phyloP scores from a whole-genome alignment of 2,329 filamentous ascomycete species.

The Talaromyces sp. region DNA sequence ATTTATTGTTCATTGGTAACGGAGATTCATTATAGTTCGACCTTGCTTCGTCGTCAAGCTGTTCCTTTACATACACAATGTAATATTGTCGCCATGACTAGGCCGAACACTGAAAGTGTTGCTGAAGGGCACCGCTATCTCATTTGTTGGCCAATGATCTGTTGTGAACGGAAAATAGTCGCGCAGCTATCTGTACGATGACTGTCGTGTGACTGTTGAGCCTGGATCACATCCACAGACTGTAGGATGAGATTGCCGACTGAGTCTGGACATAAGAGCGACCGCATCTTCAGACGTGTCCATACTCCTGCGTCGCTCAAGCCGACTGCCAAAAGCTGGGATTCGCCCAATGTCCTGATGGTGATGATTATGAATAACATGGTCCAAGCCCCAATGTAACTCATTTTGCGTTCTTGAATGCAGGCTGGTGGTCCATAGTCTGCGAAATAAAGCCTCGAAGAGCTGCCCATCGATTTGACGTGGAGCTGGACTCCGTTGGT shows the following conservation, averaged over 20 bases:
- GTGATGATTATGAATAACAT: neutral
- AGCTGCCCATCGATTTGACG: constrained; percentile 71
- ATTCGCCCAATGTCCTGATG: neutral
- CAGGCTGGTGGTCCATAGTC: constrained; percentile 85
- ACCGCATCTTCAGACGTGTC: neutral
- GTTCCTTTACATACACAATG: neutral
- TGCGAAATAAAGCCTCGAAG: constrained; percentile 78
- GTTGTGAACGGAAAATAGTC: neutral
- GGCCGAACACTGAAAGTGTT: neutral
- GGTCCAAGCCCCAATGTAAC: too few relatives aligned
- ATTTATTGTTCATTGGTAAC: neutral
- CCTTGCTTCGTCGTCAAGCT: neutral
- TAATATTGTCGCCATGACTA: neutral
- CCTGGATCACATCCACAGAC: neutral
- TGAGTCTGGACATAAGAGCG: neutral
- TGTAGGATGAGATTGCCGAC: neutral
- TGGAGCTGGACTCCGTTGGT: constrained; percentile 33
- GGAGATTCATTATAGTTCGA: neutral
- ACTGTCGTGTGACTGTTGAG: neutral
- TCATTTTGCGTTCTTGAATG: constrained; percentile 53
- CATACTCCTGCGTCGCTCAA: neutral
- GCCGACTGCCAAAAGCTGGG: neutral
- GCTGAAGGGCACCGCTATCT: neutral
- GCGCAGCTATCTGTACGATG: neutral
- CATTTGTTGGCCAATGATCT: neutral